Conservation (phyloP, 2,329 filamentous ascomycete genomes). For the Epicoccum nigrum region DNA sequence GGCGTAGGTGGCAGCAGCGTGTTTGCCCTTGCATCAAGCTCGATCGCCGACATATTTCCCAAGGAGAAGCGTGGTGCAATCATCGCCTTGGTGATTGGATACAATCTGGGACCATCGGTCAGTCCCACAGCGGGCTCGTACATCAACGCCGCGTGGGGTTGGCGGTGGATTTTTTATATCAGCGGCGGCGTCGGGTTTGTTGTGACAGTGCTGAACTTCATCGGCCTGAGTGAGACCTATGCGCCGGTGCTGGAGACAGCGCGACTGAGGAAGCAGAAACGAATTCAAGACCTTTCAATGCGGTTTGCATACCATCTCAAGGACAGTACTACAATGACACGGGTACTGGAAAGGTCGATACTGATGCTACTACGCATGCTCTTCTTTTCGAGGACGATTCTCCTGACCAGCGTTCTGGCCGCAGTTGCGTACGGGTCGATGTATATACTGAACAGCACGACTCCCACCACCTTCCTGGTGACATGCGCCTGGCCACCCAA, state of each 20-base stretch:
- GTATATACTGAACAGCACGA: slow-evolving; percentile 37
- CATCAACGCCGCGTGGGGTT: slow-evolving; percentile 21
- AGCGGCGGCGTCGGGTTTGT: slow-evolving; percentile 4
- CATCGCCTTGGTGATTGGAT: slow-evolving; percentile 29
- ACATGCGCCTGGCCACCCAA: slow-evolving; percentile 27
- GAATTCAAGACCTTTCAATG: neutral
- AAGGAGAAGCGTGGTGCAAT: slow-evolving; percentile 26
- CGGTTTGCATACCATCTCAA: neutral
- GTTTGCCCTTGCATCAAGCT: slow-evolving; percentile 26
- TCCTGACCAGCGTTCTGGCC: slow-evolving; percentile 55
- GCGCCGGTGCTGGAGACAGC: neutral
- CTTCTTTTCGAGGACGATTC: slow-evolving; percentile 57
- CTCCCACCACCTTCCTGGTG: slow-evolving; percentile 29
- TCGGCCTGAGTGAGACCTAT: neutral
- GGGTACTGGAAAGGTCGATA: neutral
- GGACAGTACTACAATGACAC: neutral
- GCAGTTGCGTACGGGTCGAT: slow-evolving; percentile 50
- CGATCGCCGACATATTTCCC: slow-evolving; percentile 32
- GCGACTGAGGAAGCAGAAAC: neutral
- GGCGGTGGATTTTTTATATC: slow-evolving; percentile 25
- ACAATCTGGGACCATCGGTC: slow-evolving; percentile 27
- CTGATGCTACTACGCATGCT: neutral
- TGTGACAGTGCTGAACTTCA: neutral
- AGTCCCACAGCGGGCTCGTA: slow-evolving; percentile 27
- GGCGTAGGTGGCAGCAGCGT: slow-evolving; percentile 16